Conservation (phyloP, 495 filamentous ascomycete genomes). For the Aspergillus steynii region DNA sequence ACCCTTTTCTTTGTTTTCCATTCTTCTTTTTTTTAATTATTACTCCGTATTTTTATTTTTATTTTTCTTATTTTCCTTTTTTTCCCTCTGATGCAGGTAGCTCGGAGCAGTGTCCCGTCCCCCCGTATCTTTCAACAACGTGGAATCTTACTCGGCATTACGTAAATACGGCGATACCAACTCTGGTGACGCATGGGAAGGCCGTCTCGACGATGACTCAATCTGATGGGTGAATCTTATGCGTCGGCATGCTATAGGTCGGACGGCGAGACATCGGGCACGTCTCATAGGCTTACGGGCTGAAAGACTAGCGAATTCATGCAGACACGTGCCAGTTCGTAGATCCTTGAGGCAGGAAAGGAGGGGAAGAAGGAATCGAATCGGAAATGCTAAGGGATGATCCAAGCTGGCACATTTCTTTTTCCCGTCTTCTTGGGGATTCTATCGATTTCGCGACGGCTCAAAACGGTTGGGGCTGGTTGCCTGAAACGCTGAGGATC, state of each 20-base stretch:
- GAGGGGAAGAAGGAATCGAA: constrained; percentile 4
- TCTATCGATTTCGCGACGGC: background rate
- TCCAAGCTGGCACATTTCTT: background rate
- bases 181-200: background rate
- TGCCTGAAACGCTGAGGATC: constrained; percentile 8
- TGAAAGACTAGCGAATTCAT: constrained; percentile 12
- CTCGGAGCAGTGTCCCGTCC: background rate
- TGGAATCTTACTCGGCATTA: background rate
- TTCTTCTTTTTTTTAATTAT: background rate
- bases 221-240: background rate
- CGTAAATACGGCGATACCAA: background rate
- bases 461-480: constrained; percentile 1
- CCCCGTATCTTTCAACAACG: background rate
- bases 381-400: constrained; percentile 2
- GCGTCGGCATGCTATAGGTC: background rate
- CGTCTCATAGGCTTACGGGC: constrained; percentile 12
- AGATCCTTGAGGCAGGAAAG: constrained; percentile 25
- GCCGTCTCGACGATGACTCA: background rate
- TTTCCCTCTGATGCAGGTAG: background rate
- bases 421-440: background rate
- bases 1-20: background rate
- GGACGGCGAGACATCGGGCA: background rate
- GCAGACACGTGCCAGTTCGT: constrained; percentile 33
- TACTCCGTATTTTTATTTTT: background rate
- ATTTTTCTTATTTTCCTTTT: background rate